These are phyloP conservation scores for Podaxis pistillaris DNA, from an alignment of 768 basidiomycete genomes.

Conservation along the genomic window DNA sequence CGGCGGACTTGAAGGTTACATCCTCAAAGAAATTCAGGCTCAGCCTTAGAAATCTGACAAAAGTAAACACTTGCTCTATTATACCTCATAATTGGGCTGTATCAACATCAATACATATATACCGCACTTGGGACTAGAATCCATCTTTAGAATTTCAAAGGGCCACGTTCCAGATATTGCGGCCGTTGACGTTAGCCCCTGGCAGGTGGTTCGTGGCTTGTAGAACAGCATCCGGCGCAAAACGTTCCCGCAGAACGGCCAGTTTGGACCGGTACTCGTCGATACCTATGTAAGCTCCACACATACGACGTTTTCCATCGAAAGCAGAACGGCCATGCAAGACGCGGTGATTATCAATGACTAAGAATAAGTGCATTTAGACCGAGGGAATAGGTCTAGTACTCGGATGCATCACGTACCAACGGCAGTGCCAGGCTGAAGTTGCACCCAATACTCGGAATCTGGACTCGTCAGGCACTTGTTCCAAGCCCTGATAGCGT, in stretches of 20 bases:
- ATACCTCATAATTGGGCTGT: background rate
- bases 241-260: constrained; percentile 62
- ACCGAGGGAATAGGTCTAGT: background rate
- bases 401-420: constrained; percentile 43
- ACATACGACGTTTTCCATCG: constrained; percentile 85
- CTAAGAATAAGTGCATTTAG: constrained; percentile 33
- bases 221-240: constrained; percentile 33
- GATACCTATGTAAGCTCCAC: constrained; percentile 90
- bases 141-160: constrained; percentile 34
- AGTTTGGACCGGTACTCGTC: constrained; percentile 90
- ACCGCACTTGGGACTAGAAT: background rate
- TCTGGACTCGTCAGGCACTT: constrained; percentile 71
- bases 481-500: constrained; percentile 80
- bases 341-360: constrained; percentile 91
- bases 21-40: constrained; percentile 67
- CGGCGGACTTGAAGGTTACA: constrained; percentile 90
- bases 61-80: constrained; percentile 5
- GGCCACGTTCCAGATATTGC: constrained; percentile 58
- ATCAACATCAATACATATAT: constrained; percentile 3
- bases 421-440: constrained; percentile 84
- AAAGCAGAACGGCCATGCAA: constrained; percentile 94
- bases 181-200: constrained; percentile 28
- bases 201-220: constrained; percentile 25
- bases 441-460: constrained; percentile 89
- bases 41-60: constrained; percentile 20